Conservation (phyloP, 176 grass and related monocot species). For the Paspalum notatum region DNA sequence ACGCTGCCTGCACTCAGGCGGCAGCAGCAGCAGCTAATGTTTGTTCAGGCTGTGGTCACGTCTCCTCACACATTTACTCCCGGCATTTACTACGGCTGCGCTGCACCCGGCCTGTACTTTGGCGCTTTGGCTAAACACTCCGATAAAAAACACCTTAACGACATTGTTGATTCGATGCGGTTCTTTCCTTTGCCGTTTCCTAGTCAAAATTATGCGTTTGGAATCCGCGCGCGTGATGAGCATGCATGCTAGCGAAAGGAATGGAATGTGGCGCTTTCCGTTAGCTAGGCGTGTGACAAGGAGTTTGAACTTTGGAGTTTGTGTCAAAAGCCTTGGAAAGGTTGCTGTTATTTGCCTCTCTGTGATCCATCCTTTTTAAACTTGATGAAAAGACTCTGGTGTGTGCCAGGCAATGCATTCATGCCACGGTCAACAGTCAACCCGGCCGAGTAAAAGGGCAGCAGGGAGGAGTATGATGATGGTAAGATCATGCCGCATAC, state of each 20-base stretch:
- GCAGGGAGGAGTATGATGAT: neutral
- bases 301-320: conserved; percentile 32
- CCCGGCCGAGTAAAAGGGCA: neutral
- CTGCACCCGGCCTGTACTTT: neutral
- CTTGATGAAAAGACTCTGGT: conserved; percentile 33
- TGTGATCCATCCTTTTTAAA: conserved; percentile 18
- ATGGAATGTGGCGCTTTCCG: conserved; percentile 40
- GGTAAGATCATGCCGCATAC: neutral
- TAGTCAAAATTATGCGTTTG: too few relatives aligned
- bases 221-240: too few relatives aligned
- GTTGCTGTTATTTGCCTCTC: neutral
- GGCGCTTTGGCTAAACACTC: too few relatives aligned
- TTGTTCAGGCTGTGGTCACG: conserved; percentile 29
- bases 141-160: too few relatives aligned
- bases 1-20: conserved; percentile 15
- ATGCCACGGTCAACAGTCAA: conserved; percentile 14
- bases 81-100: conserved; percentile 38
- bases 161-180: too few relatives aligned
- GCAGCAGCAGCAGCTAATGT: conserved; percentile 28
- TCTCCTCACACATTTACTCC: conserved; percentile 42
- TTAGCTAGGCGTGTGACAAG: conserved; percentile 13
- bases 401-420: neutral
- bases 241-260: neutral
- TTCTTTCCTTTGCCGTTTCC: too few relatives aligned
- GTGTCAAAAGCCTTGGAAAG: conserved; percentile 49